phyloP scores from a whole-genome alignment of 1,284 basidiomycete species.

The Ceratobasidium sp. region DNA sequence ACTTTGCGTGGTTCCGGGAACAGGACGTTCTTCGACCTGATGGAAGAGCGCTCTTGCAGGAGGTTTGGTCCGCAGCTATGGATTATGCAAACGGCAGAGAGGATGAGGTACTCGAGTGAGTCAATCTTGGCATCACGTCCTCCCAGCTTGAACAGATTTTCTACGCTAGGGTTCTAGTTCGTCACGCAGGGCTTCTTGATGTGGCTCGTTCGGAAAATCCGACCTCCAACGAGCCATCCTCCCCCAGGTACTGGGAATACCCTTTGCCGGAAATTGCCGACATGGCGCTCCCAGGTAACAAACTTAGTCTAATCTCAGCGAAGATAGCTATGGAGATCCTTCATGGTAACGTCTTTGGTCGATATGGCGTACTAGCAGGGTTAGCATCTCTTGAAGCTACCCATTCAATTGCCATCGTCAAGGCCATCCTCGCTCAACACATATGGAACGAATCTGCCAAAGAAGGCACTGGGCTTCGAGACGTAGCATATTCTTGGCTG shows the following conservation, averaged over 20 bases:
- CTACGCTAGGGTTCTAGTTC: background rate
- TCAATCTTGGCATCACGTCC: background rate
- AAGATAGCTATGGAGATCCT: background rate
- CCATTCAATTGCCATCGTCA: background rate
- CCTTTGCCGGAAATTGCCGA: background rate
- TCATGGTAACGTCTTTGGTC: background rate
- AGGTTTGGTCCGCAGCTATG: conserved; percentile 11
- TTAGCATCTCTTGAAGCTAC: background rate
- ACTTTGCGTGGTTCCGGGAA: conserved; percentile 24
- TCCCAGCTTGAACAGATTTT: background rate
- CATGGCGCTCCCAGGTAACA: background rate
- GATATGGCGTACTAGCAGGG: background rate
- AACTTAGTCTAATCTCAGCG: background rate
- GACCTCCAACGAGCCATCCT: background rate
- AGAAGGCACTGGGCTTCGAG: background rate
- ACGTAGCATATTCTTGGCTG: conserved; percentile 3
- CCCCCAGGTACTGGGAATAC: conserved; percentile 7
- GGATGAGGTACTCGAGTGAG: background rate
- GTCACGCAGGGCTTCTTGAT: background rate
- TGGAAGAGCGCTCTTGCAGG: conserved; percentile 17
- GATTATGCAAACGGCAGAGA: background rate
- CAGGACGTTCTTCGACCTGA: conserved; percentile 24
- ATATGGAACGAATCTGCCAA: conserved; percentile 1
- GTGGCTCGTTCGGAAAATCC: background rate
- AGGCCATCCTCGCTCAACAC: background rate